A percentile compares a stretch with the other conserved stretches of the same genome.
Conservation (phyloP, 495 filamentous ascomycete genomes). For the Cudoniella acicularis region DNA sequence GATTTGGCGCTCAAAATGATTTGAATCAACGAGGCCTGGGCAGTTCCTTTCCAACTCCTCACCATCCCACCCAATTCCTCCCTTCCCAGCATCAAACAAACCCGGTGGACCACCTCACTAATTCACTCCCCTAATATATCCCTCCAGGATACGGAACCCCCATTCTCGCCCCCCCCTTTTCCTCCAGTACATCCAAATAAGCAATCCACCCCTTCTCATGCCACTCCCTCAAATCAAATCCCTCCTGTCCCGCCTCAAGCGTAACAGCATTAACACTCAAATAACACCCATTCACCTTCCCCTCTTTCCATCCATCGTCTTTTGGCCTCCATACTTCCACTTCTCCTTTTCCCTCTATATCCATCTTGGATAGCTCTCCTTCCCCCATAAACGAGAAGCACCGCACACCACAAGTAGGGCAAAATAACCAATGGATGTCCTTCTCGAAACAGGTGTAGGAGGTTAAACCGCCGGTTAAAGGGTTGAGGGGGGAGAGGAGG, state of each 20-base stretch:
- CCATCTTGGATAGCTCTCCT: slow-evolving; percentile 22
- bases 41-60: too few species aligned
- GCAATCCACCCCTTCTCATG: slow-evolving; percentile 19
- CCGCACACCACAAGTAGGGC: slow-evolving; percentile 28
- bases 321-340: slow-evolving; percentile 14
- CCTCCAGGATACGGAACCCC: slow-evolving; percentile 8
- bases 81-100: too few species aligned
- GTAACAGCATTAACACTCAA: slow-evolving; percentile 22
- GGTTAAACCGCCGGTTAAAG: slow-evolving; percentile 16
- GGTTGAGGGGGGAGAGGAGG: slow-evolving; percentile 28
- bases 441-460: slow-evolving; percentile 28
- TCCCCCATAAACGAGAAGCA: slow-evolving; percentile 33
- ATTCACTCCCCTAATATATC: slow-evolving; percentile 12
- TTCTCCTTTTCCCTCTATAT: slow-evolving; percentile 19
- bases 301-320: slow-evolving; percentile 14
- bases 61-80: too few species aligned
- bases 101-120: too few species aligned
- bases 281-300: not conserved
- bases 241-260: slow-evolving; percentile 19
- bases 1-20: too few species aligned
- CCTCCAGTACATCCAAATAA: slow-evolving; percentile 12
- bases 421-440: slow-evolving; percentile 30
- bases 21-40: too few species aligned
- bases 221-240: slow-evolving; percentile 23
- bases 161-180: not conserved